phyloP scores from a whole-genome alignment of 2,329 filamentous ascomycete genomes.

The Monosporascus ibericus region DNA sequence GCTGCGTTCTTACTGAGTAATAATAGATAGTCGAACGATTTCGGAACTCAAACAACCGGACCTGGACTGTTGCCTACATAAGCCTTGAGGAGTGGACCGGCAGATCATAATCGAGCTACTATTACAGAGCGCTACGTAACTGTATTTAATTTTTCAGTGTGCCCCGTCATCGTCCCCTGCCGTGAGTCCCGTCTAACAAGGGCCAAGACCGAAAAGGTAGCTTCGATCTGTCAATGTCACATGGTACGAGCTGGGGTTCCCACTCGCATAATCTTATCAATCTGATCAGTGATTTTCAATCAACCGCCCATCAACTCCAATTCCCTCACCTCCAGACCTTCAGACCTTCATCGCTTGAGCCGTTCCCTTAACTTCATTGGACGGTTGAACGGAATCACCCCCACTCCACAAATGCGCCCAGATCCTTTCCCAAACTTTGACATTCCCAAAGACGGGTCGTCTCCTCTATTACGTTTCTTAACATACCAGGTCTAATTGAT shows the following conservation, averaged over 20 bases:
- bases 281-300: conserved; percentile 29
- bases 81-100: conserved; percentile 6
- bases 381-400: conserved; percentile 7
- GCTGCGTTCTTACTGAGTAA: no score
- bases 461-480: neutral
- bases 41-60: conserved; percentile 15
- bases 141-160: no score
- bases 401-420: neutral
- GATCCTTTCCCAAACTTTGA: neutral
- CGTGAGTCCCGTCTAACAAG: no score
- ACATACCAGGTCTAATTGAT: neutral
- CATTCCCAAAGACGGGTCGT: no score
- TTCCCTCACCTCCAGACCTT: conserved; percentile 9
- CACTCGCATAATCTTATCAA: conserved; percentile 31
- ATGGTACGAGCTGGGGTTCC: neutral
- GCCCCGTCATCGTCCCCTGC: neutral
- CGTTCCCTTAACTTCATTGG: conserved; percentile 4
- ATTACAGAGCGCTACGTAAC: no score
- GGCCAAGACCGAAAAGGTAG: no score
- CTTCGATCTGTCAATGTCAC: neutral
- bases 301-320: conserved; percentile 9
- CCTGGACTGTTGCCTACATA: neutral
- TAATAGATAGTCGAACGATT: conserved; percentile 5
- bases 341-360: neutral
- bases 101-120: no score